Evolutionary conservation across 108 stramenopile species (phyloP).

Genomic region (Stephanodiscus minutulus): DNA sequence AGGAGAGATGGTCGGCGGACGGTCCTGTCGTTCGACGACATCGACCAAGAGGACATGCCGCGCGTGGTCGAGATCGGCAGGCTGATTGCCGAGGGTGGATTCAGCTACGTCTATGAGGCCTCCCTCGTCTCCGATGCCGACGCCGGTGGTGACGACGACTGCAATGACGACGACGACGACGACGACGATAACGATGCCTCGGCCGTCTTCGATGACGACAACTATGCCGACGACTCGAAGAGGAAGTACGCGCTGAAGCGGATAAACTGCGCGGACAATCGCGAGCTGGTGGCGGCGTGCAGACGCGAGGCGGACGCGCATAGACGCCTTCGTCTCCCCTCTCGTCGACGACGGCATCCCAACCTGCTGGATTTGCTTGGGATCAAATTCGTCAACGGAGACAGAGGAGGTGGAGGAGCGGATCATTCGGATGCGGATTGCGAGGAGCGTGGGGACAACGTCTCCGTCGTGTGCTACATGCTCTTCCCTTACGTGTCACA

Average conservation of each 20-base stretch:
- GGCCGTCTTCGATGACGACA: not conserved
- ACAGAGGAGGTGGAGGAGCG: constrained; percentile 15
- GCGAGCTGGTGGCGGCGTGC: constrained; percentile 60
- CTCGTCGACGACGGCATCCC: constrained; percentile 18
- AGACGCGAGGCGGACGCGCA: constrained; percentile 75
- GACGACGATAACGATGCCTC: not conserved
- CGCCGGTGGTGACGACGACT: constrained; percentile 2
- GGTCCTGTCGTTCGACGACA: not conserved
- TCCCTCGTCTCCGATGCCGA: constrained; percentile 6
- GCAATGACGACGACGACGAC: constrained; percentile 1
- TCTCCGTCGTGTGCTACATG: constrained; percentile 67
- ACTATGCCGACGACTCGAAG: not conserved
- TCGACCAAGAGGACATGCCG: not conserved
- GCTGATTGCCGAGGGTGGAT: constrained; percentile 84
- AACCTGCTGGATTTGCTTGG: constrained; percentile 45
- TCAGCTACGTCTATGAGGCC: constrained; percentile 70
- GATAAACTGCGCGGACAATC: constrained; percentile 57
- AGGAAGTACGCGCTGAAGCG: constrained; percentile 71
- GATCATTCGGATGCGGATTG: too few relatives aligned
- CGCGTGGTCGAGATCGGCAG: constrained; percentile 49
- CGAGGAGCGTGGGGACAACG: not conserved
- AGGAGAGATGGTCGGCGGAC: not conserved
- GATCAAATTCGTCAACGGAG: constrained; percentile 48
- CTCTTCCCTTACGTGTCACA: constrained; percentile 70
- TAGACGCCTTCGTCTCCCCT: constrained; percentile 23